Evolutionary conservation across 495 filamentous ascomycete species (phyloP).

Genomic region (Cercophora sp.): DNA sequence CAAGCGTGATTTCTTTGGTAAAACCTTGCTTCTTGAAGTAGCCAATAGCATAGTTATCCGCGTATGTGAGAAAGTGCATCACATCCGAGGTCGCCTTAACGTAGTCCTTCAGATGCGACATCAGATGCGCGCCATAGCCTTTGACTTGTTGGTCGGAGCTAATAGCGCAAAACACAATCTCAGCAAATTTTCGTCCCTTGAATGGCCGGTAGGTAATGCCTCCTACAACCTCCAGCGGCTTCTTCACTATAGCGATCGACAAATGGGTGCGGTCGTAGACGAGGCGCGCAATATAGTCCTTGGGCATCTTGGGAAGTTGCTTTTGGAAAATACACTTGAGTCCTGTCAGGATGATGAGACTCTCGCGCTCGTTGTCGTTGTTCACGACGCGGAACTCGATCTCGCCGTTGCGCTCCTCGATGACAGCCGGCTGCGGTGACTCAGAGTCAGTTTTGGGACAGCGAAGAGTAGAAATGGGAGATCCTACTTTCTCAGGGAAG

Average conservation of each 20-base stretch:
- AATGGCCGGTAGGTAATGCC: constrained; percentile 98
- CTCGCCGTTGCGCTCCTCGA: constrained; percentile 91
- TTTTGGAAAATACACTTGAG: constrained; percentile 99
- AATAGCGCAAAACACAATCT: constrained; percentile 98
- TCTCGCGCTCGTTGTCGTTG: constrained; percentile 85
- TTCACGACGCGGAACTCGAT: constrained; percentile 98
- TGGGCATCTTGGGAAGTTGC: constrained; percentile 97
- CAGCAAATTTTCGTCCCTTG: constrained; percentile 86
- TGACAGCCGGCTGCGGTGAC: constrained; percentile 67
- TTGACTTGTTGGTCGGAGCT: constrained; percentile 98
- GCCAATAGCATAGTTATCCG: constrained; percentile 97
- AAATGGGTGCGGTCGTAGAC: constrained; percentile 97
- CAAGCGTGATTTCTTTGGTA: constrained; percentile 95
- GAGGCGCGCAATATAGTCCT: constrained; percentile 94
- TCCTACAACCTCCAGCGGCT: constrained; percentile 88
- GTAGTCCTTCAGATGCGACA: constrained; percentile 98
- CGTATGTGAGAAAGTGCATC: constrained; percentile 98
- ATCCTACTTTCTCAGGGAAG: constrained; percentile 75
- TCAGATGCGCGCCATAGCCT: constrained; percentile 94
- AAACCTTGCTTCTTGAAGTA: constrained; percentile 99
- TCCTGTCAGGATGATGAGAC: constrained; percentile 89
- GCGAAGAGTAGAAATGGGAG: not conserved
- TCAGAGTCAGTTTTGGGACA: not conserved
- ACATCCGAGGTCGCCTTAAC: constrained; percentile 95
- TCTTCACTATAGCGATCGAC: constrained; percentile 95